Conservation (phyloP, 2,329 filamentous ascomycete genomes). For the Stagonosporopsis chrysanthemi region DNA sequence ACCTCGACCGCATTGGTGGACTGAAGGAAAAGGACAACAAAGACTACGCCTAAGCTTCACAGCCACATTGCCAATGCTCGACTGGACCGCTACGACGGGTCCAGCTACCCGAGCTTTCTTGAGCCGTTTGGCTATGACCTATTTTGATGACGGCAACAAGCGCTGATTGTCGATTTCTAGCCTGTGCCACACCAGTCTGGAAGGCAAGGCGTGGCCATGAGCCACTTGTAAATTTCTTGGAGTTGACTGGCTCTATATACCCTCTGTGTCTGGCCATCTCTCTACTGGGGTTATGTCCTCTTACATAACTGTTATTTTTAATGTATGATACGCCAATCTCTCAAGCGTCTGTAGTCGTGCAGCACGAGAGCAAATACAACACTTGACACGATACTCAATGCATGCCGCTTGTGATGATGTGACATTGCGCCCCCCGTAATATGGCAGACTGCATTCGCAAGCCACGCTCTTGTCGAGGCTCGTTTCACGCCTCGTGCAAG, state of each 20-base stretch:
- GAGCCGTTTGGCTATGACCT: conserved; percentile 51
- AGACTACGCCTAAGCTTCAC: conserved; percentile 41
- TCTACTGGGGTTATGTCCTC: conserved; percentile 48
- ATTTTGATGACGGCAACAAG: conserved; percentile 44
- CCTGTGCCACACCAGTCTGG: conserved; percentile 26
- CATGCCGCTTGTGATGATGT: neutral
- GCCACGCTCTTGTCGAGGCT: neutral
- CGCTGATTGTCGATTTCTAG: conserved; percentile 37
- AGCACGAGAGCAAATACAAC: conserved; percentile 49
- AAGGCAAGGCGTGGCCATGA: conserved; percentile 25
- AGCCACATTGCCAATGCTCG: conserved; percentile 21
- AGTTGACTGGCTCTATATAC: conserved; percentile 40
- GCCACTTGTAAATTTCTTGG: conserved; percentile 50
- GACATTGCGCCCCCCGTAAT: neutral
- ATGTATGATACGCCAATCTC: conserved; percentile 50
- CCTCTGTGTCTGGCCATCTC: conserved; percentile 35
- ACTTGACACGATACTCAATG: conserved; percentile 27
- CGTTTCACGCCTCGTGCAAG: conserved; percentile 11
- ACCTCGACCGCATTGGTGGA: conserved; percentile 93
- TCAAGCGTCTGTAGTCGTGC: conserved; percentile 38
- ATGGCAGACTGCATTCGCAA: neutral
- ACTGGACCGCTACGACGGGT: conserved; percentile 26
- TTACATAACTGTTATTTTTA: conserved; percentile 53
- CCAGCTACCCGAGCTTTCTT: conserved; percentile 24
- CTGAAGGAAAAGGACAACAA: conserved; percentile 86